These are phyloP conservation scores for Scedosporium minutisporum DNA, from an alignment of 2,329 filamentous ascomycete genomes.

Conservation along the genomic window DNA sequence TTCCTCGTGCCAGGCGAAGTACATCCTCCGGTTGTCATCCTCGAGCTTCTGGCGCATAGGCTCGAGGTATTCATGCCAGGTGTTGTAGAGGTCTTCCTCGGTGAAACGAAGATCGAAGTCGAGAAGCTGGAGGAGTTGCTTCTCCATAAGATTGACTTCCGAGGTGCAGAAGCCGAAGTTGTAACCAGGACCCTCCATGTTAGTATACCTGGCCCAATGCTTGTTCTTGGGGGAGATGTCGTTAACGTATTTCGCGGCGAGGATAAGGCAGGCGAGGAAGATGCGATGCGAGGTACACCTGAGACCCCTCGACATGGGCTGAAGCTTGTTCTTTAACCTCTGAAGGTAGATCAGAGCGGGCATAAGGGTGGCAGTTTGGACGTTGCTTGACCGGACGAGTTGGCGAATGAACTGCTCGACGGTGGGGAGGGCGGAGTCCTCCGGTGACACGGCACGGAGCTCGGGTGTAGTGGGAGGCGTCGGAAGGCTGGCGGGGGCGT, in stretches of 20 bases:
- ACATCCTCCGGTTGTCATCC: conserved; percentile 38
- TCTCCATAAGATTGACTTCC: conserved; percentile 99
- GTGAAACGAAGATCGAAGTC: conserved; percentile 89
- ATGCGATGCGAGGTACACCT: conserved; percentile 95
- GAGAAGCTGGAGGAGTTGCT: conserved; percentile 88
- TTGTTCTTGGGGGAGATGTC: conserved; percentile 99
- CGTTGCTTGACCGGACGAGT: conserved; percentile 84
- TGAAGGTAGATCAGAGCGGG: conserved; percentile 88
- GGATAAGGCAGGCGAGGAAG: conserved; percentile 80
- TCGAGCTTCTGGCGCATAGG: conserved; percentile 62
- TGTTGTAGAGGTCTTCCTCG: conserved; percentile 74
- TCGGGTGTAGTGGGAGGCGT: conserved; percentile 42
- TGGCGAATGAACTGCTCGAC: conserved; percentile 87
- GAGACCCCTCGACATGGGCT: conserved; percentile 91
- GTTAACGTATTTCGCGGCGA: conserved; percentile 93
- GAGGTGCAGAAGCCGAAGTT: conserved; percentile 86
- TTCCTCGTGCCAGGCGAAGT: conserved; percentile 27
- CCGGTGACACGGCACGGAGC: conserved; percentile 35
- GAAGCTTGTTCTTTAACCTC: conserved; percentile 73
- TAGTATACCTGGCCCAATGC: conserved; percentile 94
- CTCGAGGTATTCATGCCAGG: conserved; percentile 79
- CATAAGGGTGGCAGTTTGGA: conserved; percentile 96
- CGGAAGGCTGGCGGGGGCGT: conserved; percentile 28
- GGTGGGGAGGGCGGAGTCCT: conserved; percentile 57
- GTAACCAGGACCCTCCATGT: conserved; percentile 54